Evolutionary conservation across 148 eudicot genomes (phyloP).

Genomic region (Rheum nobile): DNA sequence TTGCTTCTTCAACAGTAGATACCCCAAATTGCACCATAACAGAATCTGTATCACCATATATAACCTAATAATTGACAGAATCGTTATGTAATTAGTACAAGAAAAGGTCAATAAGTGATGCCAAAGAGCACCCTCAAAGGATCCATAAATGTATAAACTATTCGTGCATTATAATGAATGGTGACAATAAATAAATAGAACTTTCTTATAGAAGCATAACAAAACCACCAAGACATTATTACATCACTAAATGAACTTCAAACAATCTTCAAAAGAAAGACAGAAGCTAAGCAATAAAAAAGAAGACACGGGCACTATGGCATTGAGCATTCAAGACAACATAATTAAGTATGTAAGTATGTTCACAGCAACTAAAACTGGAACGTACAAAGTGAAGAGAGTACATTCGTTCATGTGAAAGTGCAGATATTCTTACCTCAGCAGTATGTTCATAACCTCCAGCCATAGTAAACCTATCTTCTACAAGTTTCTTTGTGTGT

Average conservation of each 20-base stretch:
- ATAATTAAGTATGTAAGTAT: neutral
- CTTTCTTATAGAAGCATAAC: neutral
- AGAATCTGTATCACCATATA: conserved; percentile 99
- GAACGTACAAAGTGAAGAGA: neutral
- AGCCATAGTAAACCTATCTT: conserved; percentile 66
- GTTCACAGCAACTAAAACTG: neutral
- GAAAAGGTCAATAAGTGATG: neutral
- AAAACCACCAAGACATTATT: neutral
- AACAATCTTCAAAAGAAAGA: neutral
- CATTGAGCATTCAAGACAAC: neutral
- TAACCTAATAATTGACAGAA: conserved; percentile 40
- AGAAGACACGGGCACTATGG: neutral
- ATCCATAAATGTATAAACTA: neutral
- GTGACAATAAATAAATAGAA: neutral
- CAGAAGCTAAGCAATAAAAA: neutral
- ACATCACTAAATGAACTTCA: neutral
- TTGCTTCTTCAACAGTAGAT: conserved; percentile 71
- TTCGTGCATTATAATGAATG: neutral
- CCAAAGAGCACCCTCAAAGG: neutral
- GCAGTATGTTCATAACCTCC: conserved; percentile 86
- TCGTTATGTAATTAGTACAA: neutral
- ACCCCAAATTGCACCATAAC: conserved; percentile 98
- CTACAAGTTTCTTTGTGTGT: conserved; percentile 90
- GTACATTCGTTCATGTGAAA: neutral
- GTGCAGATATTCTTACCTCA: conserved; percentile 45